Evolutionary conservation across 2,329 filamentous ascomycete genomes (phyloP), one percentile per base, ranked within the genome.

Genomic region (Microsporum canis): DNA sequence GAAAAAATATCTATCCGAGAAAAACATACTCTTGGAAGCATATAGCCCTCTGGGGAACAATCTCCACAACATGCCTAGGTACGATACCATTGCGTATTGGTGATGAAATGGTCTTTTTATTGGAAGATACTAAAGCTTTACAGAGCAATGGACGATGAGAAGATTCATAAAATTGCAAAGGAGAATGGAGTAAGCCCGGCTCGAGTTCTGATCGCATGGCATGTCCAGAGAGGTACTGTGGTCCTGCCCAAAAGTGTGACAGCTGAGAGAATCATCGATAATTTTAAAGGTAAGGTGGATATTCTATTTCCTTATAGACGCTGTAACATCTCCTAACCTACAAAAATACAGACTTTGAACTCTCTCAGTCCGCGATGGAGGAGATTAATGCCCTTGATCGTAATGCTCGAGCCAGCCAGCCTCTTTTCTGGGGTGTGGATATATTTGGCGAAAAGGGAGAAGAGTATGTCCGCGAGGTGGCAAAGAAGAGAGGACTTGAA

Each of bases 161-260:
- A 84, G 3, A 75, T 85, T 23, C 77, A 82, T 68, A 74, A 86
- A 53, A 81, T 87, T 5, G 79, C 84, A 69, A 82, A 82, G 74
- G 81, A 83, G 67, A 76, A 80, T 34, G 79, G 81, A n/a, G 79
- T 79, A 67, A 77, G 84, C 14, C 77, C 79, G 1, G 80, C 79
- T 3, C 79, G 82, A 66, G 70, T 83, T 2, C 72, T 83, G 3
- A 75, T 82, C 49, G 78, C 76, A 64, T 83, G 80, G 80, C 78
- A 74, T 6, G 73, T 83, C 3, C 78, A 81, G 65, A 72, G 80
- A 14, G 80, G 80, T 1, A 80, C 78, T 0, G 76, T 80, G 23
- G 79, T 81, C 4, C 68, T 83, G 41, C 79, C 80, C 29, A 83
- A 83, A 70, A 79, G 76, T 36, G 79, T 82, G 0, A 83, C 79